Conservation (phyloP, 2,329 filamentous ascomycete genomes). For the Sporothrix protearum region DNA sequence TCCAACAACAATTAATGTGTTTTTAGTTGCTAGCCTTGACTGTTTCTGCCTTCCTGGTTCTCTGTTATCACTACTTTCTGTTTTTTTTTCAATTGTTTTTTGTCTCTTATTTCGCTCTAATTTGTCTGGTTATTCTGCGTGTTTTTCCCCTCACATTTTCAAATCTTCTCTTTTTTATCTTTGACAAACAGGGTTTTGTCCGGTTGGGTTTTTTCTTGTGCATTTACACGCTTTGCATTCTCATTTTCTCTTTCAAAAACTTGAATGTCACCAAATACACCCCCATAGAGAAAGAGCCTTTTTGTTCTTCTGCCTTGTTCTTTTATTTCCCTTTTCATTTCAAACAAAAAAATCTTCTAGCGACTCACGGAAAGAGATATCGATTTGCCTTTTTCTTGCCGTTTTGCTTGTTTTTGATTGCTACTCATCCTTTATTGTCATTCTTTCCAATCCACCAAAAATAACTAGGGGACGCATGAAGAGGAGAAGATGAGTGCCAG, state of each 20-base stretch:
- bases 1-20: constrained; percentile 33
- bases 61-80: too few species aligned
- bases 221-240: neutral
- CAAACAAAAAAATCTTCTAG: neutral
- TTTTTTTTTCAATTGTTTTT: neutral
- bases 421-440: neutral
- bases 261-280: constrained; percentile 3
- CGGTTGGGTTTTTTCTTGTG: constrained; percentile 10
- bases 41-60: neutral
- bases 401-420: neutral
- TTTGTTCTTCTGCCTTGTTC: constrained; percentile 2
- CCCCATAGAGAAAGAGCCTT: constrained; percentile 17
- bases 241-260: neutral
- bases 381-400: constrained; percentile 7
- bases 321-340: neutral
- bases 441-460: neutral
- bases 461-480: neutral
- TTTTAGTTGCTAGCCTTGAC: constrained; percentile 4
- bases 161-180: neutral
- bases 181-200: constrained; percentile 19
- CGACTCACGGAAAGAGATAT: constrained; percentile 10
- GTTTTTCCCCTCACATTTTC: neutral
- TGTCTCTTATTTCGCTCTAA: neutral
- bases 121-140: neutral
- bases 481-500: neutral